Evolutionary conservation across 148 eudicot species (phyloP), one percentile per base, ranked within the genome.

Genomic region (Talinum fruticosum): DNA sequence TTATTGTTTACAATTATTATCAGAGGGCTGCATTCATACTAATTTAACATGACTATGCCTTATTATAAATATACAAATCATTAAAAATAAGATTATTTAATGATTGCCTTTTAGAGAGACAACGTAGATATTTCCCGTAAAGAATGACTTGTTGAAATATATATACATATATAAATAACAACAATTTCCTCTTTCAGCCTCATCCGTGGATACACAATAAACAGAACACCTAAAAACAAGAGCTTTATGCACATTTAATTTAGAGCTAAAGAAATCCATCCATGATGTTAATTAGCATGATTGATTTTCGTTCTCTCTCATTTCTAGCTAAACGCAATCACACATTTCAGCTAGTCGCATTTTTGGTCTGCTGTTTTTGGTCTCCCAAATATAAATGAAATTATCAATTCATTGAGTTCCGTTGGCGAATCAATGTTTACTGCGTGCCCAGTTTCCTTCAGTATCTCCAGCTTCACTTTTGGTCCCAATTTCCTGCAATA

Each of bases 371-470:
- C 5, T 2, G 54, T 6, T 13, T 1, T 2, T 13, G 59, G 15
- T 8, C 66, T 62, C 24, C 66, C 80, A 34, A 87, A 75, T 53
- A 85, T 34, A 73, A 88, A 88, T 7, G 81, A 75, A 62, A 76
- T 79, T 32, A 89, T 86, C 49, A 83, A 54, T 10, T 71, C 73
- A 45, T 84, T 87, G 28, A 89, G 72, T 33, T 80, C 70, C 15
- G 38, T 49, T 2, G 92, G 90, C 59, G 95, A 71, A 28, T 91
- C 95, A 7, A 87, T 15, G 49, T 87, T 90, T 41, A 71, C 88
- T 65, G 90, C 92, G 80, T 91, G 95, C 24, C 95, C 95, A 6
- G 85, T 69, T 23, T 75, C 84, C 54, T 82, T 82, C 2, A 91
- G 38, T 34, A 89, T 78, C 75, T 78, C 83, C 68, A 91, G 41